phyloP scores from a whole-genome alignment of 2,329 filamentous ascomycete species.

The Cladosporium sp. region DNA sequence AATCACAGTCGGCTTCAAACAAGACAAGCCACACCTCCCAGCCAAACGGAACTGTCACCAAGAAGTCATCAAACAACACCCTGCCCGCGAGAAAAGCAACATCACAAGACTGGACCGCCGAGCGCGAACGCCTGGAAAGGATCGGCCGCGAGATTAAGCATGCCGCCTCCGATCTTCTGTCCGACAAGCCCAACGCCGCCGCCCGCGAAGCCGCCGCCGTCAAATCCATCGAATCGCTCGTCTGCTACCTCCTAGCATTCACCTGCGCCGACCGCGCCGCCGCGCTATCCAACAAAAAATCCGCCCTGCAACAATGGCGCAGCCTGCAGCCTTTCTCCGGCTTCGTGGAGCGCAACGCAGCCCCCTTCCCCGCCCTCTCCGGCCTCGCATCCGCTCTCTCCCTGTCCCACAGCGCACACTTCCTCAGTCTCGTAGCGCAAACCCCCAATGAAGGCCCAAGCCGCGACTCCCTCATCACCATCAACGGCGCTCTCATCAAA shows the following conservation, averaged over 20 bases:
- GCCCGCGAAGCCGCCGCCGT: slow-evolving; percentile 31
- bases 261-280: slow-evolving; percentile 28
- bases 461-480: slow-evolving; percentile 1
- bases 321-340: slow-evolving; percentile 18
- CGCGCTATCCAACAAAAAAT: slow-evolving; percentile 22
- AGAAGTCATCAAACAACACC: slow-evolving; percentile 14
- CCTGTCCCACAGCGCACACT: slow-evolving; percentile 36
- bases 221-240: slow-evolving; percentile 42
- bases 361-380: slow-evolving; percentile 31
- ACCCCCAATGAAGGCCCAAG: background rate
- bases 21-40: background rate
- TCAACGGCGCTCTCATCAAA: slow-evolving; percentile 1
- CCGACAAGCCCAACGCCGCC: slow-evolving; percentile 13
- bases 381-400: slow-evolving; percentile 40
- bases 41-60: slow-evolving; percentile 16
- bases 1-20: slow-evolving; percentile 7
- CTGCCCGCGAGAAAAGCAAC: slow-evolving; percentile 24
- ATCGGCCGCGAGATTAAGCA: slow-evolving; percentile 46
- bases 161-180: slow-evolving; percentile 36
- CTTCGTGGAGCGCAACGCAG: slow-evolving; percentile 4
- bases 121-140: slow-evolving; percentile 37
- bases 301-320: background rate
- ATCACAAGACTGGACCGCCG: slow-evolving; percentile 32
- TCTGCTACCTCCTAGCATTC: slow-evolving; percentile 36
- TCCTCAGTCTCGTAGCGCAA: slow-evolving; percentile 25